phyloP scores from a whole-genome alignment of 331 rosid species.

The Rosa hybrid region DNA sequence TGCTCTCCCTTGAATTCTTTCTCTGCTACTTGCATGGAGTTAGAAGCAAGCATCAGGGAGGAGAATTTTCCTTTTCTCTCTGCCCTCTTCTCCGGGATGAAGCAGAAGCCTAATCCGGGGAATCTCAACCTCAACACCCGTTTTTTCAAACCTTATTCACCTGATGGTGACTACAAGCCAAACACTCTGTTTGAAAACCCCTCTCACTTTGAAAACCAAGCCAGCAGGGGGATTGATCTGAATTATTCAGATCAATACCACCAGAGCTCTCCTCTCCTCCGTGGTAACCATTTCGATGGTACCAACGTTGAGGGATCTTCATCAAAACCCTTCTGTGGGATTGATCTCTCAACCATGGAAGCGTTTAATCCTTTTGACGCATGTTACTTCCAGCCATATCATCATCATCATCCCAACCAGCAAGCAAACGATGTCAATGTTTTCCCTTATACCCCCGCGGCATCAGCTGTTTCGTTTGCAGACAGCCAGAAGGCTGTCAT shows the following conservation, averaged over 20 bases:
- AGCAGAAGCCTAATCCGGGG: not conserved
- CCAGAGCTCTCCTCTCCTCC: not conserved
- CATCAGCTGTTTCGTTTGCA: not conserved
- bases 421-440: not conserved
- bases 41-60: constrained; percentile 19
- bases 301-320: constrained; percentile 10
- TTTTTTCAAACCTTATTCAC: not conserved
- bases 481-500: constrained; percentile 20
- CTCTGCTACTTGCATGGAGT: constrained; percentile 40
- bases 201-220: not conserved
- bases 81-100: constrained; percentile 3
- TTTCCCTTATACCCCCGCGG: not conserved
- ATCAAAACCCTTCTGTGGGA: constrained; percentile 11
- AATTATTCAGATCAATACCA: not conserved
- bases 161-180: not conserved
- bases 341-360: not conserved
- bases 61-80: constrained; percentile 13
- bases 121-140: not conserved
- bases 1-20: not conserved
- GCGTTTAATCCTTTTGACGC: not conserved
- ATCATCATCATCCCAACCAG: not conserved
- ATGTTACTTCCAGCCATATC: not conserved
- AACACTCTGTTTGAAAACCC: not conserved
- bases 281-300: not conserved
- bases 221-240: not conserved